Conservation (phyloP, 176 grass and related monocot species). For the Saccharum spontaneum region DNA sequence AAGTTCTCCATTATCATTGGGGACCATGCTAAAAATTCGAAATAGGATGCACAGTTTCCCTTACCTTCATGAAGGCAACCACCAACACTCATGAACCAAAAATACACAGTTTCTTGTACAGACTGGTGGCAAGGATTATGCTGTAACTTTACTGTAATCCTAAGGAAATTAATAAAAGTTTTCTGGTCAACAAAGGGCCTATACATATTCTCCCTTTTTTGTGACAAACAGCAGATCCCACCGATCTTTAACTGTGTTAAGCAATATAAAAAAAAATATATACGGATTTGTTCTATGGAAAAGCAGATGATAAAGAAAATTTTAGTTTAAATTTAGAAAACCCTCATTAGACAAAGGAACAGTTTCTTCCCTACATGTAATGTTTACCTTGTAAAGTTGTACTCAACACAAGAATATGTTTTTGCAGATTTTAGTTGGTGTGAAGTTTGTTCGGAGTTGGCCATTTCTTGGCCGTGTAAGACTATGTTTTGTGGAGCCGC, state of each 20-base stretch:
- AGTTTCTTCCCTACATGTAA: constrained; percentile 21
- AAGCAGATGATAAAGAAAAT: constrained; percentile 1
- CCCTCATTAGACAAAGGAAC: constrained; percentile 2
- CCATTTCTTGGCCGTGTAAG: constrained; percentile 90
- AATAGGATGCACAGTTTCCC: background rate
- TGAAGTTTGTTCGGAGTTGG: constrained; percentile 89
- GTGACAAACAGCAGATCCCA: background rate
- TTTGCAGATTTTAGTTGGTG: constrained; percentile 80
- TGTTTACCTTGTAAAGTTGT: constrained; percentile 1
- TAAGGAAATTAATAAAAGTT: background rate
- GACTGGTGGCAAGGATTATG: background rate
- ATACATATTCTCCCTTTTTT: background rate
- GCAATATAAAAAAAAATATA: background rate
- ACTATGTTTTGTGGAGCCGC: constrained; percentile 92
- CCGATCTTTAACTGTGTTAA: background rate
- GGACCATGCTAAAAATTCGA: background rate
- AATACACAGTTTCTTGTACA: constrained; percentile 20
- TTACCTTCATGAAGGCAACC: constrained; percentile 15
- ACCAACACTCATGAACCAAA: background rate
- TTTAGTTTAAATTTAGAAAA: constrained; percentile 10
- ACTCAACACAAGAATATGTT: constrained; percentile 23
- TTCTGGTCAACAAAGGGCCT: constrained; percentile 2
- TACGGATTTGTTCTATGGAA: background rate
- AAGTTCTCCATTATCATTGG: constrained; percentile 10
- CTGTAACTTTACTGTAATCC: background rate